Evolutionary conservation across 495 filamentous ascomycete species (phyloP), one percentile per base, ranked within the genome.

Genomic region (Lasiosphaeria hispida): DNA sequence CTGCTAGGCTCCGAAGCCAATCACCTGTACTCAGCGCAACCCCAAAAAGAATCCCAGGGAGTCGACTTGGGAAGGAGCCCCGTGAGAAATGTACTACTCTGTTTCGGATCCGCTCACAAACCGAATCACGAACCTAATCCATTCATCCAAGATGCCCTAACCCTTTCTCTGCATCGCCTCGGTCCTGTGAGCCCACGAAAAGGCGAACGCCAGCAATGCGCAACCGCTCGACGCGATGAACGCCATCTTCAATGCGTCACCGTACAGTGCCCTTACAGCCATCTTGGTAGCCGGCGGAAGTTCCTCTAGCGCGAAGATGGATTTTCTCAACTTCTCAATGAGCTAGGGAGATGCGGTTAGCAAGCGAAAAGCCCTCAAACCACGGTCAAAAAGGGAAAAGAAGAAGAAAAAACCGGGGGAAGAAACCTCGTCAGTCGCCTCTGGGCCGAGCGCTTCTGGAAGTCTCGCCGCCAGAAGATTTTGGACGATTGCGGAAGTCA

Each of bases 401-500:
- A 30, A 30, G 23, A 30, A 30, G 23, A 30, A 18, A 14, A 19
- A 1, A 23, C n/a, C 4, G 38, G n/a, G n/a, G 13, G 10, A 18
- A 63, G 62, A 30, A 30, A 67, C 62, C 60, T 66, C 65, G 5
- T 70, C 68, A 11, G 60, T 63, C 1, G 63, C 63, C 6, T 52
- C 51, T 36, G 75, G 79, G 64, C 74, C 75, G 68, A 87, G 72
- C 41, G 76, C 78, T 38, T 68, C 70, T 0, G 77, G 72, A 48
- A 87, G 76, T 66, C 78, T 72, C 37, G 77, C 70, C 59, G 70
- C 74, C 58, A 87, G 70, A 57, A 83, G 77, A 48, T 85, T 87
- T 67, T 87, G 84, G 10, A 86, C 76, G 38, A 87, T 84, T 0
- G 83, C 75, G 1, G 83, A 83, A 0, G 81, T 83, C 3, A 84